Base-by-base conservation (phyloP, 495 filamentous ascomycete genomes). In the Hypoxylon cercidicola region DNA sequence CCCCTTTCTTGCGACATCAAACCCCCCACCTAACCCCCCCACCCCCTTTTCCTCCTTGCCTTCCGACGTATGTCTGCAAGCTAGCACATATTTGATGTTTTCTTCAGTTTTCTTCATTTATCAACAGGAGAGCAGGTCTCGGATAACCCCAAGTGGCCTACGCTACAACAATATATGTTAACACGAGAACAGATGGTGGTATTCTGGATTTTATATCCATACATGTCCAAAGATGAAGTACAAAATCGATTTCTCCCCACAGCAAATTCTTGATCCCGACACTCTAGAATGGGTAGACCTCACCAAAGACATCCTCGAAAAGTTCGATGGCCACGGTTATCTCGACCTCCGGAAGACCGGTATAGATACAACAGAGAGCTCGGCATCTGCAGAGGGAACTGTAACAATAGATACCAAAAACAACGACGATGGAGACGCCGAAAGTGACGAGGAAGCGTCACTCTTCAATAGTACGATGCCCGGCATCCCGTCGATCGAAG, bases 191-290 rank as follows among this genome's bases (percentile, higher is more conserved):
- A 68, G 65, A 16, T 84, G 78, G 78, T 85, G 80, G 79, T 84
- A 84, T 58, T 73, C 81, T 1, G 82, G 82, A 3, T 83, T 77
- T 62, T 82, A 83, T 60, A 81, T 82, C 30, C 78, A 83, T 64
- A 84, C 66, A 44, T 83, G 81, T 59, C 74, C 79, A 25, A 83
- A 83, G 62, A 83, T 83, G 81, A 72, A 66, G 60, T 99, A 99
- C 81, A 99, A 99, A 78, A 93, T 86, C 57, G 85, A 91, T 40
- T 99, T 92, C 76, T 78, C 80, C 11, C 94, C 95, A 0, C 89
- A 93, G 70, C 89, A 92, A 62, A 81, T 99, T 15, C 82, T 98
- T 23, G 89, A 97, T 70, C 92, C 90, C 0, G 87, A 93, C 68
- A 87, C 83, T 0, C 77, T 90, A 64, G 75, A 81, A 20, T 99